Percentiles rank a stretch among this genome's conserved stretches.
These are phyloP conservation scores for Setaria viridis DNA, from an alignment of 202 grass and related monocot species.

Conservation along the genomic window DNA sequence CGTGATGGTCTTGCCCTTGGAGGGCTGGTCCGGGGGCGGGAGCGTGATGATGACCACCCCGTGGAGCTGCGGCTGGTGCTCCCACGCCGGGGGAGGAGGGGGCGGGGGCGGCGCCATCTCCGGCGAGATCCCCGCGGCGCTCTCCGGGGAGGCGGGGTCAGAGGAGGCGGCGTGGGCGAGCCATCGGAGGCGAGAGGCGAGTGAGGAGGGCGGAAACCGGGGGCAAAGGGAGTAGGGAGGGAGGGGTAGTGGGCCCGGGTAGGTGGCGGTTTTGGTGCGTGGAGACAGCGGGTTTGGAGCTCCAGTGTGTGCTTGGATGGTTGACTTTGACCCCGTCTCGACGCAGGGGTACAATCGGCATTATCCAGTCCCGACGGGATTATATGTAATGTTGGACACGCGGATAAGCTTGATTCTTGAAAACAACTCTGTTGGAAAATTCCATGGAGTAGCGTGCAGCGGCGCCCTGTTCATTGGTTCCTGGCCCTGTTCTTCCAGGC, in stretches of 20 bases:
- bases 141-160: conserved; percentile 44
- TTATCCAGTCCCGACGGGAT: background rate
- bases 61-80: conserved; percentile 61
- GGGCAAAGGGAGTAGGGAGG: background rate
- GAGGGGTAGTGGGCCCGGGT: background rate
- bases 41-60: conserved; percentile 96
- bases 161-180: conserved; percentile 42
- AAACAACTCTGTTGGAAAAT: background rate
- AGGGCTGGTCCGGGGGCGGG: conserved; percentile 78
- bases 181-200: conserved; percentile 35
- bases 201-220: conserved; percentile 42
- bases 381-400: conserved; percentile 21
- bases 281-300: background rate
- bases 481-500: background rate
- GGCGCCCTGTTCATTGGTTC: background rate
- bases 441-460: background rate
- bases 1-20: conserved; percentile 96
- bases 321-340: conserved; percentile 38
- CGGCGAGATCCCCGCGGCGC: conserved; percentile 36
- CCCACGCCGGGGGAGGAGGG: background rate
- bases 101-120: conserved; percentile 43
- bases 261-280: conserved; percentile 34
- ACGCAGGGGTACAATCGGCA: background rate
- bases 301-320: conserved; percentile 10
- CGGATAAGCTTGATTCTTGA: conserved; percentile 14